Evolutionary conservation across 2,329 filamentous ascomycete genomes (phyloP), one percentile per base, ranked within the genome.

Genomic region (Neonectria faginata): DNA sequence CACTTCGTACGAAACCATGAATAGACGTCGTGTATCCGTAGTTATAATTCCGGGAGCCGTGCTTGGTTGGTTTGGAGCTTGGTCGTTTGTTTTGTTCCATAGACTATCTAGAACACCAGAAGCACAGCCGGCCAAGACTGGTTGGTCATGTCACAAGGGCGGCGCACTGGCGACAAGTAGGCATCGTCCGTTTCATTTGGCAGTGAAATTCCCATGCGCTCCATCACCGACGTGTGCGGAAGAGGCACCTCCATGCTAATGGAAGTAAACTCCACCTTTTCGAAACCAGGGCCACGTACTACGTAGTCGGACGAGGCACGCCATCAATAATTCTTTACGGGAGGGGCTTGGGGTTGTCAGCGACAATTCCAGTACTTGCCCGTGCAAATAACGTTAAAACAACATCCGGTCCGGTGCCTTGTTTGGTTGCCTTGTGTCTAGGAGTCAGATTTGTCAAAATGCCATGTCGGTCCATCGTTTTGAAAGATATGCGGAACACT

Each of bases 241-340:
- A 36, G 60, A 50, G 50, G 51, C 58, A 50, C 56, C 27, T 39
- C 64, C 57, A 62, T 54, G 60, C 48, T 54, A 22, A 52, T 48
- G 14, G 14, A 39, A 39, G 36, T n/a, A 39, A 55, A 47, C 52
- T 67, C 66, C 64, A 67, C 66, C 53, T 25, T 20, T 54, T 66
- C 45, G 66, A 68, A 67, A 64, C 66, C 42, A 54, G 54, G 61
- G 60, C 54, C 57, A 64, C 25, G 25, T 25, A 25, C 25, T 25
- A 25, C 25, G 25, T 6, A 6, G 60, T 61, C 51, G 55, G 56
- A 63, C 36, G 33, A 56, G 56, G 56, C 61, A 64, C 56, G 56
- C 61, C 56, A 64, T 64, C 51, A 33, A 50, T 59, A 29, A 51
- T 56, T 39, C 39, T 42, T 16, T 20, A 9, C 36, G 7, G 22